Evolutionary conservation across 176 grass and related monocot genomes (phyloP), one percentile per base, ranked within the genome.

Genomic region (Carex myosuroides): DNA sequence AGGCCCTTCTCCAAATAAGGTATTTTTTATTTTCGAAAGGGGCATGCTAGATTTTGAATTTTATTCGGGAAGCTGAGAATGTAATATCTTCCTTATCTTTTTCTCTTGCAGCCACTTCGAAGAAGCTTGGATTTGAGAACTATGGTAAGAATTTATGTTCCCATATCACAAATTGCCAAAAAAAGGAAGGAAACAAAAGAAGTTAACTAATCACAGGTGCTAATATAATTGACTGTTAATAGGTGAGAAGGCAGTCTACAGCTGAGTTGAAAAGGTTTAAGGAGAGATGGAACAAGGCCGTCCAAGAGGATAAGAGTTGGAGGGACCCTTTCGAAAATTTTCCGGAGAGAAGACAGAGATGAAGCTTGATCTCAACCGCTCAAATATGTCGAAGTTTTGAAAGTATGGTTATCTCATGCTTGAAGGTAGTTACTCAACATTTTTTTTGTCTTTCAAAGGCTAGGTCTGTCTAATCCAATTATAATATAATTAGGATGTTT

Each of bases 181-280:
- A 29, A 86, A 26, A 8, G 48, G 14, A 85, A 37, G 24, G 9
- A 48, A 48, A 48, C 8, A 42, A 67, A 35, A 79, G 6, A 78
- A 1, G 61, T 85, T 21, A 0, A 21, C 42, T 12, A 9, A 62
- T 87, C 35, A 32, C 55, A 72, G 37, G 2, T 61, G 35, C 39
- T 59, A 61, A 59, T 62, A 46, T 79, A 17, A 70, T 84, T 66
- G 64, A 13, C n/a, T 60, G 17, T 71, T 74, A 82, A 79, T 80
- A 97, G 94, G 90, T 97, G 59, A 94, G 94, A 87, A 97, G 94
- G 63, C 89, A 97, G 62, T 97, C 94, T 14, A 94, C 94, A 64
- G 90, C 90, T 80, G 94, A 97, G 85, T 81, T 97, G 56, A 82
- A 87, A 22, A 97, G 62, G 83, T 97, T 97, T 84, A 97, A 91